Evolutionary conservation across 441 rosid genomes (phyloP), one percentile per base, ranked within the genome.

Genomic region (Sinapis alba): DNA sequence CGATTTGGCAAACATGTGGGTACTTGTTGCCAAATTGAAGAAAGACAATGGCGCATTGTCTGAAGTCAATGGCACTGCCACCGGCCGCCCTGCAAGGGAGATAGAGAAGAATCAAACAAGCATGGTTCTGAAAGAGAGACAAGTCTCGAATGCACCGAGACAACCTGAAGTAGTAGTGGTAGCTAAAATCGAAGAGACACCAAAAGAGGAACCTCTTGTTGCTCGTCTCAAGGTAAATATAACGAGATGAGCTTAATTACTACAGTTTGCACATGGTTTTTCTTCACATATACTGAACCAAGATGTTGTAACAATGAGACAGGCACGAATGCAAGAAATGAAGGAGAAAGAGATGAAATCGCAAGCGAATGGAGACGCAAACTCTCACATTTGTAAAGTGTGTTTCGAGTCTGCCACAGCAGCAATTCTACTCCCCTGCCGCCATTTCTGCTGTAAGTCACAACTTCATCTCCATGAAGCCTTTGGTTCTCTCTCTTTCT

Each of bases 1-100:
- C 75, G 99, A 95, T 82, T 81, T 92, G 62, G 97, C 99, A 36
- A 92, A 91, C 80, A 95, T 95, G 99, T 92, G 99, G 98, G 97
- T 94, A 60, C 97, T 95, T 84, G 99, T 95, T 74, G 98, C 99
- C 26, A 90, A 88, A 85, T 82, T 95, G 71, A 95, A 95, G 90
- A 95, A 88, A 79, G 95, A 85, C 1, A 94, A 89, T 72, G 66
- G 63, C 34, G 83, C 74, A 23, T 57, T 80, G 75, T 80, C 87
- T 6, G 91, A 86, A 79, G 21, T 72, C 74, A 86, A 79, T 75
- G 72, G 28, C 21, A 41, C 59, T 6, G 27, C 27, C 4, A 24
- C 27, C 9, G 84, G 78, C 47, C 84, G 78, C 47, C 84, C 80
- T 70, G 71, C 61, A 32, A 86, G 84, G 81, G 69, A 69, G 12